Conservation (phyloP, 108 stramenopile species). For the Mediolabrus comicus region DNA sequence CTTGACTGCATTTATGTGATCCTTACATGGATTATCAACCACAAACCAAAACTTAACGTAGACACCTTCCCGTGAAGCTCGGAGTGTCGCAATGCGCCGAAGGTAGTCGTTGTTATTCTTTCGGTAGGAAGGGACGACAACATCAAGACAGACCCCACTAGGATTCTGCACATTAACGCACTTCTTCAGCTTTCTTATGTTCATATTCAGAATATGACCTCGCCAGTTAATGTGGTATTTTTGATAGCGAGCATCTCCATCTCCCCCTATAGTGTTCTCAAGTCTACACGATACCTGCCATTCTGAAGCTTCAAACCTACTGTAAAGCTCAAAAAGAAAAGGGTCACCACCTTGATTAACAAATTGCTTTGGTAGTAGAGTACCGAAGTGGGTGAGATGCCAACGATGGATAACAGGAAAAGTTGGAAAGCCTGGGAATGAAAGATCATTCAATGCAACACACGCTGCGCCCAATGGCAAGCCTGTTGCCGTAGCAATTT, state of each 20-base stretch:
- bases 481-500: not conserved
- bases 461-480: conserved; percentile 50
- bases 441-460: conserved; percentile 40
- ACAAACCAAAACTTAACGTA: conserved; percentile 44
- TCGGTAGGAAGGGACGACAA: conserved; percentile 62
- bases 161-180: not conserved
- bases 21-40: conserved; percentile 34
- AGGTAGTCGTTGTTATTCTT: conserved; percentile 19
- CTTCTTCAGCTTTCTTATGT: conserved; percentile 14
- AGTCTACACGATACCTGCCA: conserved; percentile 27
- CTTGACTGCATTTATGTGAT: conserved; percentile 18
- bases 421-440: conserved; percentile 41
- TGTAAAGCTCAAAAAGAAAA: conserved; percentile 44
- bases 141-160: conserved; percentile 36
- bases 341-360: conserved; percentile 44
- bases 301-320: conserved; percentile 18
- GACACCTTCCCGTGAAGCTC: conserved; percentile 8
- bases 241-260: conserved; percentile 27
- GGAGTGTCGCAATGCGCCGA: conserved; percentile 7
- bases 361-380: conserved; percentile 31
- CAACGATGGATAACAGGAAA: conserved; percentile 47
- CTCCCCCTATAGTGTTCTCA: conserved; percentile 41
- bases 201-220: conserved; percentile 16
- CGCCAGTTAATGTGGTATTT: conserved; percentile 30
- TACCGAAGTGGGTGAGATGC: conserved; percentile 32